Evolutionary conservation across 345 rosid species (phyloP), one percentile per base, ranked within the genome.

Genomic region (Gossypium herbaceum): DNA sequence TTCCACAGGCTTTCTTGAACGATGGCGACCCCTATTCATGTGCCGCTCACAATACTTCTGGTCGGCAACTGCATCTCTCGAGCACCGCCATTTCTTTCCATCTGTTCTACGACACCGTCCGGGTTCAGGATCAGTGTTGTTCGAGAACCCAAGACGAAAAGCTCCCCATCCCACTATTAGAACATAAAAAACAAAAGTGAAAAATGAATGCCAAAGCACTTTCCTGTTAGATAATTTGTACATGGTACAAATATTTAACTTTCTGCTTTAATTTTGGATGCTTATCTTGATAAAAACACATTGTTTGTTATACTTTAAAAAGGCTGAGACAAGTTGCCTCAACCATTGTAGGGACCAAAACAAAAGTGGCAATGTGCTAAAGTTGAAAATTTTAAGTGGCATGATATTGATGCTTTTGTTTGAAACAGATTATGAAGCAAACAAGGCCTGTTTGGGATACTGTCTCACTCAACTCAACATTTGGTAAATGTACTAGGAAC

Each of bases 1-100:
- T 94, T 94, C 98, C 98, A 94, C 98, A 90, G 97, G 97, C 97
- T 94, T 94, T 94, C 98, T 94, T 94, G 98, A 94, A 92, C 98
- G 98, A 83, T 94, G 97, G 80, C 98, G 98, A 78, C 98, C 98
- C 69, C 98, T 79, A 84, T 94, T 94, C 86, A 94, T 90, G 78
- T 94, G 98, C 72, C 97, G 88, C 83, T 94, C 98, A 57, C 98
- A 94, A 69, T 94, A 94, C 82, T 94, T 94, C 81, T 92, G 98
- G 48, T 91, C 95, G 20, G 91, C 87, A 68, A 92, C 95, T 2
- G 93, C 98, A 50, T 92, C 98, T 82, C 91, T 84, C 0, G 98
- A 91, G 92, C 98, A 94, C 85, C 98, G 92, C 98, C 98, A 94
- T 86, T 94, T 94, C 95, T 94, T 94, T 81, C 98, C 98, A 83